Conservation (phyloP, 2,329 filamentous ascomycete genomes). For the Rhinocladiella similis region DNA sequence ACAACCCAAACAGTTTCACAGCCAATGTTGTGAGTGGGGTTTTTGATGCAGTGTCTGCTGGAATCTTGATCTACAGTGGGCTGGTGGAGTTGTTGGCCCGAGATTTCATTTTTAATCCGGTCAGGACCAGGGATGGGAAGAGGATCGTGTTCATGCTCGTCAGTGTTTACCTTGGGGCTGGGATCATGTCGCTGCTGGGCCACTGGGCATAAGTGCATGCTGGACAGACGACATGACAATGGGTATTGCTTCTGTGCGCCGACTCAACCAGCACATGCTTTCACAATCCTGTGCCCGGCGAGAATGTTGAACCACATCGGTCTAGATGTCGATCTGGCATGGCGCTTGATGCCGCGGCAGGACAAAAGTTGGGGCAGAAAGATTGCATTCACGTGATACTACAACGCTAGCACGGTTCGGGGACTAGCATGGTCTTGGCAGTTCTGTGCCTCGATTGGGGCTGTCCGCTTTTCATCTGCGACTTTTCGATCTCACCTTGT, state of each 20-base stretch:
- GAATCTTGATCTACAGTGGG: conserved; percentile 52
- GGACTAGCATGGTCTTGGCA: neutral
- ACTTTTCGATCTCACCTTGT: neutral
- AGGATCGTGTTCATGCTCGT: conserved; percentile 44
- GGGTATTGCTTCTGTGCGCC: too few species aligned
- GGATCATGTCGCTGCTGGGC: conserved; percentile 50
- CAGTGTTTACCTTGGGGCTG: conserved; percentile 41
- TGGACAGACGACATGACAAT: neutral
- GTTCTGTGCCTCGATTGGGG: neutral
- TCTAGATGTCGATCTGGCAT: too few species aligned
- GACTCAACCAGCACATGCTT: neutral
- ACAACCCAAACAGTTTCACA: conserved; percentile 41
- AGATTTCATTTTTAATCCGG: conserved; percentile 52
- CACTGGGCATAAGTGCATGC: conserved; percentile 46
- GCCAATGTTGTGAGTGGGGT: conserved; percentile 48
- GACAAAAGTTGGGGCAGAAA: too few species aligned
- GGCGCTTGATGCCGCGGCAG: too few species aligned
- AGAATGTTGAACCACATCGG: too few species aligned
- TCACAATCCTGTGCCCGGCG: neutral
- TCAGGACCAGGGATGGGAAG: conserved; percentile 40
- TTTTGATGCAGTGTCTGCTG: conserved; percentile 48
- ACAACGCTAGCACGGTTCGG: neutral
- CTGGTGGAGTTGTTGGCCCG: conserved; percentile 51
- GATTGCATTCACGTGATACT: neutral
- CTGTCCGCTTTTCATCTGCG: conserved; percentile 3